Evolutionary conservation across 345 rosid species (phyloP).

Genomic region (Camelina neglecta): DNA sequence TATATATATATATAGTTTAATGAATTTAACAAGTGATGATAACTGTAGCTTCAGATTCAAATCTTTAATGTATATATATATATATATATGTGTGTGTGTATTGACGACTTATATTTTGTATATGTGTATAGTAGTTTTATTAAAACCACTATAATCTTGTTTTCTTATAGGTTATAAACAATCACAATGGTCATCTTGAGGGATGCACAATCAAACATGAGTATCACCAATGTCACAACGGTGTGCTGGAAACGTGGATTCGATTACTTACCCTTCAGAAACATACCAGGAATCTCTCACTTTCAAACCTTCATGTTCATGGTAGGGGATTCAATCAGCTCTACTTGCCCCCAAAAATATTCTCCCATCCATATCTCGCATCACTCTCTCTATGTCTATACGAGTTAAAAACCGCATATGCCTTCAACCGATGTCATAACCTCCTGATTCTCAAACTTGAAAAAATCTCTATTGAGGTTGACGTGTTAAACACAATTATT

Average conservation of each 20-base stretch:
- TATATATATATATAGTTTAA: no score
- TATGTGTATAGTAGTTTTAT: background rate
- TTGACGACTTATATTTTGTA: background rate
- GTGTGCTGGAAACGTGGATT: constrained; percentile 16
- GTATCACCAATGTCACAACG: background rate
- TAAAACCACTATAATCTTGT: background rate
- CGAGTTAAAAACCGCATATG: background rate
- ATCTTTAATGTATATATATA: no score
- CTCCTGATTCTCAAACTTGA: constrained; percentile 4
- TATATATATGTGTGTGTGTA: no score
- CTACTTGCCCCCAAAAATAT: constrained; percentile 2
- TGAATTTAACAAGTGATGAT: no score
- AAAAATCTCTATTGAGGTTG: background rate
- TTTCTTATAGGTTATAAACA: constrained; percentile 22
- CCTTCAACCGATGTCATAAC: constrained; percentile 9
- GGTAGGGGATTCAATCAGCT: background rate
- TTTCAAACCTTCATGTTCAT: background rate
- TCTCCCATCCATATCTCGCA: constrained; percentile 1
- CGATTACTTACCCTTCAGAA: background rate
- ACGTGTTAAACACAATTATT: constrained; percentile 19
- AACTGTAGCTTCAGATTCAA: no score
- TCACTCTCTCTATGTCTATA: background rate
- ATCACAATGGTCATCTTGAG: constrained; percentile 4
- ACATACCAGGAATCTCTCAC: constrained; percentile 1
- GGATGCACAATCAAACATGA: background rate